These are phyloP conservation scores for Boletus barrowsii DNA, from an alignment of 768 basidiomycete species.

Conservation along the genomic window DNA sequence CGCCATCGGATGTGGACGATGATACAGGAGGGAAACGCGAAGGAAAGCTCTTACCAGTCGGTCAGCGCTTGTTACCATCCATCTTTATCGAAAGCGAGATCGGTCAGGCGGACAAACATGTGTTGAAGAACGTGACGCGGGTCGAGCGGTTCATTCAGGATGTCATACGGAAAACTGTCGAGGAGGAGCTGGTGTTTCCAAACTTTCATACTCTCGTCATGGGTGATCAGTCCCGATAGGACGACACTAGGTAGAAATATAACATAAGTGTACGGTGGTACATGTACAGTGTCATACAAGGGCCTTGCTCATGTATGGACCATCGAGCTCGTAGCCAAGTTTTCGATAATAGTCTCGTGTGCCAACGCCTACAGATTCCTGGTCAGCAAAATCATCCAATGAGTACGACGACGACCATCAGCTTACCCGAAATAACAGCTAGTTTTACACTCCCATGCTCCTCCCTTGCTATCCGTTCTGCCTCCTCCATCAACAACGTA, in stretches of 20 bases:
- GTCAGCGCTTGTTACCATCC: constrained; percentile 78
- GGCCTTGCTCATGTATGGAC: constrained; percentile 96
- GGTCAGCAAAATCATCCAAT: not conserved
- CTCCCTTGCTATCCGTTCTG: constrained; percentile 94
- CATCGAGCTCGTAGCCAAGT: constrained; percentile 91
- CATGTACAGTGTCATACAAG: constrained; percentile 38
- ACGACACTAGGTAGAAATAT: constrained; percentile 6
- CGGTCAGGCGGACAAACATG: constrained; percentile 93
- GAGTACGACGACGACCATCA: not conserved
- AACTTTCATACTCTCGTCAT: constrained; percentile 84
- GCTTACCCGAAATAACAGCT: constrained; percentile 91
- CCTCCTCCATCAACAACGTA: constrained; percentile 97
- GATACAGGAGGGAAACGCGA: constrained; percentile 45
- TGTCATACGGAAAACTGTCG: constrained; percentile 89
- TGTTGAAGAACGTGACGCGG: constrained; percentile 91
- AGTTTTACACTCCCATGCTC: constrained; percentile 96
- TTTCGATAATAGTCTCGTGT: constrained; percentile 96
- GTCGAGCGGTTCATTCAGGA: constrained; percentile 96
- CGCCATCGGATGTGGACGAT: constrained; percentile 64
- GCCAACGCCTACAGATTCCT: constrained; percentile 68
- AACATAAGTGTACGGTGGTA: constrained; percentile 4
- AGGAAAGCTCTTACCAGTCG: constrained; percentile 71
- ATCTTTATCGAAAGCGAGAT: constrained; percentile 97
- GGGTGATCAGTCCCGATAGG: constrained; percentile 34
- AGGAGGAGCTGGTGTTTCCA: constrained; percentile 95